Evolutionary conservation across 352 stramenopile species (phyloP).

Genomic region (Globisporangium sylvaticum): DNA sequence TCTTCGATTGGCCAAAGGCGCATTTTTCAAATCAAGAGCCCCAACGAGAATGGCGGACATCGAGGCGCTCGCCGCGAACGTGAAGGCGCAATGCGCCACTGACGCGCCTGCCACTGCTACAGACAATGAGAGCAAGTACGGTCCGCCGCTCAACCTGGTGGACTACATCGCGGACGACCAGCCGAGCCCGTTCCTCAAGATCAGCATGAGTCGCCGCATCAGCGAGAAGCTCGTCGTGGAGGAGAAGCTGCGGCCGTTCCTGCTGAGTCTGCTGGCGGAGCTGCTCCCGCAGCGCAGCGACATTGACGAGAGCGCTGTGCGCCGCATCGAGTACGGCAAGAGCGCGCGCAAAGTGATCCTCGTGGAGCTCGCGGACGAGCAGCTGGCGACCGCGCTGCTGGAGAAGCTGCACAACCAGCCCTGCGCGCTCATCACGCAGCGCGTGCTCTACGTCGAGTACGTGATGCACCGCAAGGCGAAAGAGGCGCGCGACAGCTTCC

Average conservation of each 20-base stretch:
- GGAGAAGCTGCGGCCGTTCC: slow-evolving; percentile 44
- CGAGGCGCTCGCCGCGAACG: slow-evolving; percentile 3
- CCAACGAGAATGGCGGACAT: slow-evolving; percentile 4
- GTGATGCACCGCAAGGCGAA: slow-evolving; percentile 61
- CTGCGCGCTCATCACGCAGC: slow-evolving; percentile 45
- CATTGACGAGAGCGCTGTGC: slow-evolving; percentile 19
- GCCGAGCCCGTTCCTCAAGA: slow-evolving; percentile 55
- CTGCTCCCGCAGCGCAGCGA: slow-evolving; percentile 6
- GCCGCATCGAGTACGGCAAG: slow-evolving; percentile 52
- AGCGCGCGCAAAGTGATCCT: slow-evolving; percentile 52
- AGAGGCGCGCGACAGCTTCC: slow-evolving; percentile 55
- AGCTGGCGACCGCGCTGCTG: slow-evolving; percentile 24
- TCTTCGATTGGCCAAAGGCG: not conserved
- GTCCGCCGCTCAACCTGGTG: slow-evolving; percentile 15
- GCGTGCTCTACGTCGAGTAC: slow-evolving; percentile 75
- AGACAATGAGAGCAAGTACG: not conserved
- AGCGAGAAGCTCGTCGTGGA: slow-evolving; percentile 44
- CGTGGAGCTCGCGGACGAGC: slow-evolving; percentile 25
- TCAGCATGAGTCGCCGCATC: slow-evolving; percentile 72
- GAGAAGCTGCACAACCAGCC: slow-evolving; percentile 54
- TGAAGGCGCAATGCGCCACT: slow-evolving; percentile 6
- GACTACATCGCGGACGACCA: slow-evolving; percentile 52
- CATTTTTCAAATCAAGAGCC: not conserved
- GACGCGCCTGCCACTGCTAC: not conserved
- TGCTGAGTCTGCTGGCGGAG: slow-evolving; percentile 16